A percentile compares a stretch with the other conserved stretches of the same genome.
Conservation (phyloP, 768 basidiomycete genomes). For the Tulasnella sp. region DNA sequence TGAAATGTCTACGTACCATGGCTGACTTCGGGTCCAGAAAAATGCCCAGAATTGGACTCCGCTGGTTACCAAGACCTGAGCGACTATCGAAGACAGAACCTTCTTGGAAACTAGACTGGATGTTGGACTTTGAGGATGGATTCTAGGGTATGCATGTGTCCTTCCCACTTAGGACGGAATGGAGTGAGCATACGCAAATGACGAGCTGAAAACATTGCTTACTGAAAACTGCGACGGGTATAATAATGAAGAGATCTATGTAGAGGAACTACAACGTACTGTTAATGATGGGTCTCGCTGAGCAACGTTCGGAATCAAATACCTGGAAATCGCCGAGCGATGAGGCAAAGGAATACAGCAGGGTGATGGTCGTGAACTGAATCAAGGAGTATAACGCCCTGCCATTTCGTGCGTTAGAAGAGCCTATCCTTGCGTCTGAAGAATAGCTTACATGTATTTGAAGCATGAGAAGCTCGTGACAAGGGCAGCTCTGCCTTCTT, state of each 20-base stretch:
- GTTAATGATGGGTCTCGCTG: conserved; percentile 23
- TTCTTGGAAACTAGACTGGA: conserved; percentile 94
- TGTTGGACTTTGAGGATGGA: conserved; percentile 87
- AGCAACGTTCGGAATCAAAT: conserved; percentile 33
- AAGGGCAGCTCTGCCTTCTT: conserved; percentile 90
- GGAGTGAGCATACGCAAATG: not conserved
- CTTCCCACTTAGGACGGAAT: conserved; percentile 70
- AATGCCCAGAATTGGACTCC: conserved; percentile 82
- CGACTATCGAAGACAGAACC: conserved; percentile 87
- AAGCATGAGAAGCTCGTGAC: conserved; percentile 99
- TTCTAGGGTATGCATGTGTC: conserved; percentile 80
- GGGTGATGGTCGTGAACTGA: conserved; percentile 96
- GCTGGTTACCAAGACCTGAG: conserved; percentile 85
- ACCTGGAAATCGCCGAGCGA: conserved; percentile 97
- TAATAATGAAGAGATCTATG: conserved; percentile 97
- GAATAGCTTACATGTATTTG: conserved; percentile 87
- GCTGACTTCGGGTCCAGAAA: conserved; percentile 78
- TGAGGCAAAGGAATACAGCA: conserved; percentile 94
- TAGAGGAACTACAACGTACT: conserved; percentile 70
- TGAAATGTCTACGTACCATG: conserved; percentile 58
- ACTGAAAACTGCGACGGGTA: conserved; percentile 96
- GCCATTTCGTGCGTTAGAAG: conserved; percentile 28
- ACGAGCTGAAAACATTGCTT: conserved; percentile 40
- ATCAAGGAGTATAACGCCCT: conserved; percentile 99
- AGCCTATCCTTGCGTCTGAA: conserved; percentile 5